phyloP scores from a whole-genome alignment of 192 early-diverging fungal genomes.

The Coemansia guatemalensis region DNA sequence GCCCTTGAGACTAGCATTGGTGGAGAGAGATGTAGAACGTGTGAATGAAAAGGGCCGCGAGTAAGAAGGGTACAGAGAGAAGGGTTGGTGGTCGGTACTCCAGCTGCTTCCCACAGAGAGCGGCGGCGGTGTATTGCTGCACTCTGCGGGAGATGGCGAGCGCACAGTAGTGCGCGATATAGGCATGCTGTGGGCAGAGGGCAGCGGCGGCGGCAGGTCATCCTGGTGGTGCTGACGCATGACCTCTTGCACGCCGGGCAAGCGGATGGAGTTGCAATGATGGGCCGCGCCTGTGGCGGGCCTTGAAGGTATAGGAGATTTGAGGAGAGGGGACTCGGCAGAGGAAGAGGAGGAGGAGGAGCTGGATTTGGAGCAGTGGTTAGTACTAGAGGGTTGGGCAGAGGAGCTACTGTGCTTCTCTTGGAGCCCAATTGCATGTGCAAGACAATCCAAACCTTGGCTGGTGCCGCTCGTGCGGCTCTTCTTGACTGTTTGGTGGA shows the following conservation, averaged over 20 bases:
- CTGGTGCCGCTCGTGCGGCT: conserved; percentile 41
- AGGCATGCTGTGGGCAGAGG: conserved; percentile 19
- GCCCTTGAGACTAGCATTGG: conserved; percentile 17
- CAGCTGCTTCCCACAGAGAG: conserved; percentile 40
- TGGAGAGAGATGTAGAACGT: conserved; percentile 32
- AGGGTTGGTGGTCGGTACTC: conserved; percentile 31
- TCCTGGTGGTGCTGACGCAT: conserved; percentile 9
- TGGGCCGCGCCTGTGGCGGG: not conserved
- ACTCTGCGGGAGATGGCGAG: not conserved
- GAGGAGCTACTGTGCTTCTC: conserved; percentile 42
- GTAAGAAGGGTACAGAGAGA: conserved; percentile 25
- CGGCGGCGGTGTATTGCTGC: conserved; percentile 30
- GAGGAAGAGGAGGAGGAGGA: conserved; percentile 15
- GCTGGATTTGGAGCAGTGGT: conserved; percentile 18
- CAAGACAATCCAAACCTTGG: conserved; percentile 59
- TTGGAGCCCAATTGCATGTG: conserved; percentile 51
- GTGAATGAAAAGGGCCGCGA: conserved; percentile 46
- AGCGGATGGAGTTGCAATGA: not conserved
- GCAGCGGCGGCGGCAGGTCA: conserved; percentile 15
- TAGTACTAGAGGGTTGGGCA: conserved; percentile 19
- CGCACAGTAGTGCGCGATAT: not conserved
- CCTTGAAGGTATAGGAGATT: not conserved
- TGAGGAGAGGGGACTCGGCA: conserved; percentile 3
- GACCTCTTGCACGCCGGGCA: conserved; percentile 12
- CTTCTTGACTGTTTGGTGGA: conserved; percentile 52